These are phyloP conservation scores for Carnegiea gigantea DNA, from an alignment of 179 eudicot species.

Conservation along the genomic window DNA sequence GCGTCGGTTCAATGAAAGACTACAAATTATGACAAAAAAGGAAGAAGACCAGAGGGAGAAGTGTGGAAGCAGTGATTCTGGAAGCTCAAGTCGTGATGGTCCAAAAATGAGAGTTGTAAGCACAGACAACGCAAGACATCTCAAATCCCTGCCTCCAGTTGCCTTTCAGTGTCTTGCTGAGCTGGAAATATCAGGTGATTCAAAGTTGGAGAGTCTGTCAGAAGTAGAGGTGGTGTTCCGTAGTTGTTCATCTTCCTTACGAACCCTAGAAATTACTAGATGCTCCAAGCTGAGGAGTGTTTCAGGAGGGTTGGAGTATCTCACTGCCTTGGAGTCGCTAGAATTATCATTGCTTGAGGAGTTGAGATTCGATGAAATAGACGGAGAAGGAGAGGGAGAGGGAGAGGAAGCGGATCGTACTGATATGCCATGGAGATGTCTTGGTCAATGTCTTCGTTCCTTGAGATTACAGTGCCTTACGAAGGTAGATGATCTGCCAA, in stretches of 20 bases:
- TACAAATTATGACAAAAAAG: too few relatives aligned
- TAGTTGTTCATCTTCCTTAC: background rate
- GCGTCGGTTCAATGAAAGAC: too few relatives aligned
- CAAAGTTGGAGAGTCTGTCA: background rate
- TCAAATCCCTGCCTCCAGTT: too few relatives aligned
- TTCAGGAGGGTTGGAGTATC: background rate
- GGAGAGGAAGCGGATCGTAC: background rate
- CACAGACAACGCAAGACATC: too few relatives aligned
- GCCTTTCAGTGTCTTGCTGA: too few relatives aligned
- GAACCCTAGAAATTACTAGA: background rate
- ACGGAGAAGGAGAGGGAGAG: background rate
- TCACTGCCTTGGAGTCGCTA: constrained; percentile 1
- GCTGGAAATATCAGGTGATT: background rate
- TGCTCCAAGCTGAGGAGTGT: background rate
- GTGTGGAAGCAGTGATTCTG: too few relatives aligned
- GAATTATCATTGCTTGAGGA: background rate
- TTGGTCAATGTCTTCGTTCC: constrained; percentile 11
- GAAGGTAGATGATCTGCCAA: constrained; percentile 7
- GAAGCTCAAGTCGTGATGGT: too few relatives aligned
- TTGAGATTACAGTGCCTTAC: constrained; percentile 1
- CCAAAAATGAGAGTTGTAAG: too few relatives aligned
- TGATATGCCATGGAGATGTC: constrained; percentile 16
- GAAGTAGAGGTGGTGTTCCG: background rate
- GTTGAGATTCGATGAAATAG: background rate
- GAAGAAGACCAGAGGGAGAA: too few relatives aligned